Evolutionary conservation across 495 filamentous ascomycete species (phyloP), one percentile per base, ranked within the genome.

Genomic region (Lasiosphaeria hispida): DNA sequence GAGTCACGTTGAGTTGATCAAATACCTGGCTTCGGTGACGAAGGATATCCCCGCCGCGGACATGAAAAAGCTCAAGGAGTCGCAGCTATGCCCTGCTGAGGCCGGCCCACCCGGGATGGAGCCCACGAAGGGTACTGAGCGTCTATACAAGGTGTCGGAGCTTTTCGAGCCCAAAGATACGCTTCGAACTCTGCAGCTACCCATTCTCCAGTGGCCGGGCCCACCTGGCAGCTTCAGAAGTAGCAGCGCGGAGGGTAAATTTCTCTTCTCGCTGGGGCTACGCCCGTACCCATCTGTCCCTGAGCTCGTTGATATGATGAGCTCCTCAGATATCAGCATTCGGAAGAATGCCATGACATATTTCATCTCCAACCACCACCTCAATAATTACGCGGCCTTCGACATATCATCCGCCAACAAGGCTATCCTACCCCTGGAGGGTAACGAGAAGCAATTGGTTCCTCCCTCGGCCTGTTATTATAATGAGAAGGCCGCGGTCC

Each of bases 1-100:
- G 90, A 95, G 86, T 61, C 94, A 97, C 68, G 85, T 95, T 44
- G 92, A 97, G 62, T 79, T 99, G 13, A 93, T 99, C 72, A 89
- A 87, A 58, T 99, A 99, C 63, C 81, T 99, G 41, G 82, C 90
- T 9, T 93, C 91, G 13, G 92, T 99, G 8, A 83, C 83, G 51
- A 84, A 91, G 47, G 95, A 99, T 66, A 96, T 99, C 53, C 95
- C 94, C 8, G 63, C 72, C 10, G 87, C 86, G 35, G 95, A 99
- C 69, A 82, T 97, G 53, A 85, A 83, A 59, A 87, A 87, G 59
- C 81, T 99, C 33, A 88, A 79, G 37, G 79, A 82, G 34, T 89
- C 89, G 1, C 84, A 83, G 18, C 88, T 97, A 30, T 96, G 92
- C 60, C 88, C 87, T 40, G 87, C 91, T 2, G 93, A 97, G 74